A percentile compares a stretch with the other conserved stretches of the same genome.
These are phyloP conservation scores for Yamadazyma atlantica DNA, from an alignment of 1,139 yeast genomes.

Conservation along the genomic window DNA sequence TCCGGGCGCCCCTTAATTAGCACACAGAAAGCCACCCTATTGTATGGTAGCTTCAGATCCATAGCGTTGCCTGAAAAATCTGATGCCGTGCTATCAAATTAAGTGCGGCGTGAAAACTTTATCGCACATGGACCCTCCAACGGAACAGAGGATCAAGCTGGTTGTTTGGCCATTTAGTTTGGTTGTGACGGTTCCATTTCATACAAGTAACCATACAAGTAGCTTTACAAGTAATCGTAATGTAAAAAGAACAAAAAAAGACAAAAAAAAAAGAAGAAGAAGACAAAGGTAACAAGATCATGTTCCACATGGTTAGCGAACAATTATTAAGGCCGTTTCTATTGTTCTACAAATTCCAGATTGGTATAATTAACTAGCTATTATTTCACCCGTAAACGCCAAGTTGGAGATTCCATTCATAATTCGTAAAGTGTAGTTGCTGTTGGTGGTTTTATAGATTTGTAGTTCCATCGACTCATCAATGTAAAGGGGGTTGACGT, in stretches of 20 bases:
- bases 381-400: neutral
- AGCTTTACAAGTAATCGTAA: too few species aligned
- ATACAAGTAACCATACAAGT: too few species aligned
- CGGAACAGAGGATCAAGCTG: neutral
- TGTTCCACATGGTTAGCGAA: too few species aligned
- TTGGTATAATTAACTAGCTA: neutral
- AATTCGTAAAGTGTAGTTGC: neutral
- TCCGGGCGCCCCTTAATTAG: neutral
- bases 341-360: neutral
- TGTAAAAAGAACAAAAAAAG: too few species aligned
- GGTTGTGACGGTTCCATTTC: too few species aligned
- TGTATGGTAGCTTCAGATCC: neutral
- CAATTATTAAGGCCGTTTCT: neutral
- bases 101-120: neutral
- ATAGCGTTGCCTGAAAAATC: neutral
- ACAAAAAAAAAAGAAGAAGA: too few species aligned
- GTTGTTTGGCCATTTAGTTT: too few species aligned
- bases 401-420: neutral
- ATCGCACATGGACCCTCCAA: neutral
- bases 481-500: constrained; percentile 39
- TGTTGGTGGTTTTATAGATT: neutral
- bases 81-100: constrained; percentile 1
- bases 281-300: too few species aligned
- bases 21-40: too few species aligned
- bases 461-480: constrained; percentile 1